Conservation (phyloP, 2,329 filamentous ascomycete genomes). For the Cercospora sesami region DNA sequence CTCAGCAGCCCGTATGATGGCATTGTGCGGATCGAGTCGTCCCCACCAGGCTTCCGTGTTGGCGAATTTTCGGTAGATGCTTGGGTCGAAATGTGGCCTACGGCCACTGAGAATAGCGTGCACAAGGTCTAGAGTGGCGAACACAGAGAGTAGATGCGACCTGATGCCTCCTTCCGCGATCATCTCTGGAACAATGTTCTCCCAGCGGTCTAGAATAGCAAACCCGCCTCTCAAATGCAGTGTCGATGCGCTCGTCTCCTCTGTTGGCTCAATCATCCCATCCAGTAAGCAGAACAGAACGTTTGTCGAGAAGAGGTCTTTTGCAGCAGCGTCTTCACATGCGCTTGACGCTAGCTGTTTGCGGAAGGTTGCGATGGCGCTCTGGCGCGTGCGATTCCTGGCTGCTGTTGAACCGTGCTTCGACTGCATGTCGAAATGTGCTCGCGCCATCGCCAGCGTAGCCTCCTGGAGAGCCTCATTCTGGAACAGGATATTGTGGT, state of each 20-base stretch:
- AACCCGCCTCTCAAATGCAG: slow-evolving; percentile 24
- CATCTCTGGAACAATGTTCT: slow-evolving; percentile 14
- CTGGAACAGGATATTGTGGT: slow-evolving; percentile 10
- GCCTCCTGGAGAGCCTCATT: slow-evolving; percentile 20
- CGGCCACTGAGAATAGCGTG: slow-evolving; percentile 19
- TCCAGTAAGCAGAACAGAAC: slow-evolving; percentile 22
- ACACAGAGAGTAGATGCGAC: slow-evolving; percentile 22
- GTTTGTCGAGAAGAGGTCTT: slow-evolving; percentile 21
- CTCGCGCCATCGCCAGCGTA: slow-evolving; percentile 20
- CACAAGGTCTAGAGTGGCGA: slow-evolving; percentile 21
- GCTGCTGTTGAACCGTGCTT: slow-evolving; percentile 18
- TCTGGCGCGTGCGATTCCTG: slow-evolving; percentile 17
- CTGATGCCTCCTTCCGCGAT: slow-evolving; percentile 16
- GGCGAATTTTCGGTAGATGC: slow-evolving; percentile 16
- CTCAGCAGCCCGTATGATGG: slow-evolving; percentile 1
- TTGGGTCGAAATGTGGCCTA: slow-evolving; percentile 20
- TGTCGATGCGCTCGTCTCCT: slow-evolving; percentile 19
- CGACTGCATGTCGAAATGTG: slow-evolving; percentile 20
- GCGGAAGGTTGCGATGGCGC: slow-evolving; percentile 21
- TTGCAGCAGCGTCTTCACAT: slow-evolving; percentile 9
- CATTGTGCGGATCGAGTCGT: slow-evolving; percentile 8
- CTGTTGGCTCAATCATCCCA: slow-evolving; percentile 23
- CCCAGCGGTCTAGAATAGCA: slow-evolving; percentile 26
- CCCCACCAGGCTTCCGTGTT: slow-evolving; percentile 24
- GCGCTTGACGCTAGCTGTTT: slow-evolving; percentile 12